These are phyloP conservation scores for Diaporthe destruens DNA, from an alignment of 2,329 filamentous ascomycete genomes.

Conservation along the genomic window DNA sequence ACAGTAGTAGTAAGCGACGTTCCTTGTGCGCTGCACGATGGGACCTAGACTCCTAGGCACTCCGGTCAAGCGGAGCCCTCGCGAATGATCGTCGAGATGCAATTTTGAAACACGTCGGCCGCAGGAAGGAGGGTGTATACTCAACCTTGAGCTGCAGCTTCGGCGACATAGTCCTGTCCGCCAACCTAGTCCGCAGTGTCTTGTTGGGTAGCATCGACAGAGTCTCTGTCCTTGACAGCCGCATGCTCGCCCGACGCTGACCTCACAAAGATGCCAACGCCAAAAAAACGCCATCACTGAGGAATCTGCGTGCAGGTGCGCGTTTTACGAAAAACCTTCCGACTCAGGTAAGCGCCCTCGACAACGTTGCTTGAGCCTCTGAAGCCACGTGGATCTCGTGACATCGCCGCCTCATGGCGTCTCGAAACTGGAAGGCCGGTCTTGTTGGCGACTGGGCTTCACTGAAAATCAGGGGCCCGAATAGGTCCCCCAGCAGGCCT, in stretches of 20 bases:
- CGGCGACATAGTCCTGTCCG: slow-evolving; percentile 25
- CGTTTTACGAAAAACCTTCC: slow-evolving; percentile 30
- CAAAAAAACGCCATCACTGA: slow-evolving; percentile 27
- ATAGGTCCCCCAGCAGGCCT: neutral
- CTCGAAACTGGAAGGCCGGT: slow-evolving; percentile 33
- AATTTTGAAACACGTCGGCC: slow-evolving; percentile 29
- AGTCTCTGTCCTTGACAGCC: slow-evolving; percentile 4
- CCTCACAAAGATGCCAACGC: slow-evolving; percentile 17
- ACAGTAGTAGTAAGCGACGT: too few species aligned
- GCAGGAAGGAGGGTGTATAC: slow-evolving; percentile 28
- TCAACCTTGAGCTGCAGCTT: slow-evolving; percentile 25
- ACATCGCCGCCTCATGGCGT: slow-evolving; percentile 23
- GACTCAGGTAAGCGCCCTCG: slow-evolving; percentile 10
- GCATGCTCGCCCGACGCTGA: slow-evolving; percentile 9
- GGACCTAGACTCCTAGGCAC: neutral
- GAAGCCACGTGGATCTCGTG: slow-evolving; percentile 31
- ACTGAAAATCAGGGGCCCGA: slow-evolving; percentile 12
- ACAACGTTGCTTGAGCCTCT: slow-evolving; percentile 21
- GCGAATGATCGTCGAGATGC: slow-evolving; percentile 21
- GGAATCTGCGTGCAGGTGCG: slow-evolving; percentile 6
- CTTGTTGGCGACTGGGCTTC: slow-evolving; percentile 12
- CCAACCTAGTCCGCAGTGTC: neutral
- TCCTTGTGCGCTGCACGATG: slow-evolving; percentile 6
- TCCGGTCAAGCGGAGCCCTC: slow-evolving; percentile 23
- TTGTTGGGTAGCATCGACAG: neutral